Evolutionary conservation across 306 rosid genomes (phyloP), one percentile per base, ranked within the genome.

Genomic region (Pyrus betulifolia): DNA sequence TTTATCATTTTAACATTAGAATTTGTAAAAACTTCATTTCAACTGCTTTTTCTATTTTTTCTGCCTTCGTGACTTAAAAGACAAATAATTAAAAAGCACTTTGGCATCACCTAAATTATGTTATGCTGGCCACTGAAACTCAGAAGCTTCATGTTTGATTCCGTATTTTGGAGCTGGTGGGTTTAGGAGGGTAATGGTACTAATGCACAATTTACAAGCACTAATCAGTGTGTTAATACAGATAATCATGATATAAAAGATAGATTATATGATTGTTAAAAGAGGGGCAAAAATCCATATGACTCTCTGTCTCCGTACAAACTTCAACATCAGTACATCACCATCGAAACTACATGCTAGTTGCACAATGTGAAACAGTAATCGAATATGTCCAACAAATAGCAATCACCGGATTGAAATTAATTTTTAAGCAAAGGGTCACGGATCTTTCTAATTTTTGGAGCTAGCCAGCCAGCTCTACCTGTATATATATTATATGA

Each of bases 361-460:
- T 42, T 30, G 49, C 44, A 82, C 23, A 74, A 71, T 42, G 58
- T 63, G 59, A 40, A 46, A 35, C 79, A 15, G 22, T 21, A 57
- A 57, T 25, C 68, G 8, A 46, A 30, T 68, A 42, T 72, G 31
- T 72, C 81, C 78, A 62, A 79, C 74, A 57, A 8, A 62, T 27
- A 11, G 28, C 70, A 21, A 49, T 70, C 61, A 83, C 22, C 58
- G 6, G n/a, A 28, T 38, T 70, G 45, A 11, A 69, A 69, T 11
- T 21, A 61, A 62, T 52, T 44, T 51, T 9, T 23, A 25, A 67
- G 67, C 58, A 63, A 67, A 45, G 69, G 76, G 79, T 90, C 93
- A 87, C 91, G 91, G 93, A 92, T 88, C 87, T 82, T 75, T 85
- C 81, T 84, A 78, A 80, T 82, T 82, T 62, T 81, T 81, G 84